phyloP scores from a whole-genome alignment of 129 eudicot genomes.

The Logfia minima region DNA sequence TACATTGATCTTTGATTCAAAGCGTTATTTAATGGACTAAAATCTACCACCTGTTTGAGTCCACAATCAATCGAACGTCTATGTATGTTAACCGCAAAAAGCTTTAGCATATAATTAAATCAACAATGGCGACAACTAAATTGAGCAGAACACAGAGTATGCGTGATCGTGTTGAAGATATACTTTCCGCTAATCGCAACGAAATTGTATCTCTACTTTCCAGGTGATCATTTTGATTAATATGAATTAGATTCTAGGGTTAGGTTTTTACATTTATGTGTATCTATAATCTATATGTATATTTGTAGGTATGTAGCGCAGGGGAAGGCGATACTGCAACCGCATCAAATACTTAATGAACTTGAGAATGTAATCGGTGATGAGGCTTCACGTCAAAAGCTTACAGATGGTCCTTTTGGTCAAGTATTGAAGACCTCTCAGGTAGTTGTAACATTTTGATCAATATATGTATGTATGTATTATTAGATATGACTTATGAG shows the following conservation, averaged over 20 bases:
- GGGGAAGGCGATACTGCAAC: constrained; percentile 93
- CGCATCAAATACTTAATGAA: constrained; percentile 83
- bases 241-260: background rate
- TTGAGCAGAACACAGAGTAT: constrained; percentile 59
- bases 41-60: background rate
- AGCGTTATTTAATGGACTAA: background rate
- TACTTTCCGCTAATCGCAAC: constrained; percentile 82
- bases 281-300: background rate
- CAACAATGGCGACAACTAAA: constrained; percentile 54
- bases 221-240: constrained; percentile 42
- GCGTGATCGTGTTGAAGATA: constrained; percentile 83
- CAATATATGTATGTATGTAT: background rate
- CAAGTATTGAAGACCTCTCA: constrained; percentile 79
- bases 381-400: constrained; percentile 43
- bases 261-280: background rate
- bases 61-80: background rate
- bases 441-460: constrained; percentile 30
- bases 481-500: background rate
- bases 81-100: constrained; percentile 6
- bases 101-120: background rate
- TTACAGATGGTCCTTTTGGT: constrained; percentile 73
- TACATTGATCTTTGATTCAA: constrained; percentile 13
- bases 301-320: constrained; percentile 75
- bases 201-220: constrained; percentile 90
- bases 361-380: constrained; percentile 56